Base-by-base conservation (phyloP, 495 filamentous ascomycete genomes). In the Podospora anserina region DNA sequence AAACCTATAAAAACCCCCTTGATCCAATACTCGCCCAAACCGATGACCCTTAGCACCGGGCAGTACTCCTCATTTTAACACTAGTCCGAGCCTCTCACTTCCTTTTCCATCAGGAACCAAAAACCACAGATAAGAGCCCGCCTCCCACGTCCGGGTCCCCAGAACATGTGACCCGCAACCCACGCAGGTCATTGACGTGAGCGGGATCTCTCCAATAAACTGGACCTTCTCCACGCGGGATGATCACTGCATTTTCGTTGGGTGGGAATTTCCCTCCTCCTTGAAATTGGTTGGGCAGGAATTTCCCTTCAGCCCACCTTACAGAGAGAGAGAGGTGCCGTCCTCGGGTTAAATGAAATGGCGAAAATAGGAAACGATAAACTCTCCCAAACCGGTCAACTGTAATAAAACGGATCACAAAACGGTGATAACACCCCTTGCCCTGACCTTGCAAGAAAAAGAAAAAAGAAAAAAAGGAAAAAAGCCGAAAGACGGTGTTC, bases 81-180 rank as follows among this genome's bases (percentile, higher is more conserved):
- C 39, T 18, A 16, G 39, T 49, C 39, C 39, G 39, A 49, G 39
- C 39, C 39, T 49, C 39, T 16, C 39, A 32, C 0, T 11, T 0
- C 2, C 7, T 0, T 49, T 49, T 49, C 15, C 23, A 23, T 49
- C 39, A 49, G 39, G 39, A 49, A 49, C 39, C 34, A 39, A 39
- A 39, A 39, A 4, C 0, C 39, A 49, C 7, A 49, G 39, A 49
- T 49, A 49, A 49, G 39, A 49, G 39, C 39, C 7, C 9, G 3
- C 56, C 56, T 18, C 26, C 56, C 56, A 18, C 19, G 9, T 59
- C 5, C 19, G 18, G 5, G 56, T 59, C 30, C 30, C 30, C 30
- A 20, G 13, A 62, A 63, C 71, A 73, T 71, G 67, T 73, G 71
- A 71, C 68, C 30, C 67, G 49, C 55, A 23, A 34, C 65, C 23